Base-by-base conservation (phyloP, 441 rosid genomes). In the Adansonia madagascariensis region DNA sequence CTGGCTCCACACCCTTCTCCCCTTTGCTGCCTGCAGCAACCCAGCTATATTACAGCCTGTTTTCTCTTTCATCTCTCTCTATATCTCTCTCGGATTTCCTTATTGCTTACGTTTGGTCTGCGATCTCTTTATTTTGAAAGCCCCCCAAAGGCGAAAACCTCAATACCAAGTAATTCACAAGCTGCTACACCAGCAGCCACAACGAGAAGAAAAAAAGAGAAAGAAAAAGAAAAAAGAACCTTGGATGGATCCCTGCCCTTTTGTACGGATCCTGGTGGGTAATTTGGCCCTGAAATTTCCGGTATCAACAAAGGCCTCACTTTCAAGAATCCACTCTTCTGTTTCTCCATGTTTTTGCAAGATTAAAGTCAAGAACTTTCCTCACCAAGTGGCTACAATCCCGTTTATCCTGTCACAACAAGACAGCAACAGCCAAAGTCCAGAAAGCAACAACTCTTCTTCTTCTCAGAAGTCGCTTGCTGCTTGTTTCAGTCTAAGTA, bases 1-100 rank as follows among this genome's bases (percentile, higher is more conserved):
- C 66, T 62, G 66, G 66, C 66, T 62, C 66, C 66, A 67, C 59
- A 62, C 41, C 75, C 15, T 63, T 60, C 43, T 12, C 41, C 47
- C 76, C 15, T 75, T 8, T 27, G 43, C 73, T 74, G 35, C 60
- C 77, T 57, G 46, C 53, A 41, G 68, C 74, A 64, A 74, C 80
- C 79, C 94, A 90, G 92, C 96, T 88, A 82, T 80, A 60, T 83
- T 88, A 86, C 98, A 93, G 94, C 76, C 93, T 90, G 92, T 89
- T 70, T 63, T 11, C 12, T 59, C 12, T 27, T 27, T 27, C 31
- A 27, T 27, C 31, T 27, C 31, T 27, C 31, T 27, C 6, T 3
- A 10, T 59, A 44, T 11, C 6, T 64, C 76, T 47, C 77, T 74
- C 80, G n/a, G 17, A 56, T 64, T 71, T 61, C 8, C 39, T 6